phyloP scores from a whole-genome alignment of 108 stramenopile species.

The Aureococcus anophagefferens region DNA sequence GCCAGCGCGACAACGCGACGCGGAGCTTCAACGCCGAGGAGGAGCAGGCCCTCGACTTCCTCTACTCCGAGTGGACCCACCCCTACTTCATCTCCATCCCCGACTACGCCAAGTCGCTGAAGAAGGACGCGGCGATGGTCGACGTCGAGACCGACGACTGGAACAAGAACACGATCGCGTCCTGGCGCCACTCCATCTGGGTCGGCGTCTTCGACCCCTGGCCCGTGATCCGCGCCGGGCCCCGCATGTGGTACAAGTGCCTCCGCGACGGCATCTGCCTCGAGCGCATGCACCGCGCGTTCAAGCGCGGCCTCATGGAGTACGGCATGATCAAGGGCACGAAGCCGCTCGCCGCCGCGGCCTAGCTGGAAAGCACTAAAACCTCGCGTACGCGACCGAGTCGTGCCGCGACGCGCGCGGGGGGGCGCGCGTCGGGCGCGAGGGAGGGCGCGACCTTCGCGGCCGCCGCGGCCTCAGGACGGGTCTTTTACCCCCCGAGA shows the following conservation, averaged over 20 bases:
- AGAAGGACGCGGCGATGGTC: conserved; percentile 73
- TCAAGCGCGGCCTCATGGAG: conserved; percentile 85
- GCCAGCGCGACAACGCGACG: conserved; percentile 76
- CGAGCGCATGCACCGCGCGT: conserved; percentile 90
- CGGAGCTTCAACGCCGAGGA: conserved; percentile 71
- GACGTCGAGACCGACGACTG: conserved; percentile 73
- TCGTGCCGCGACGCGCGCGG: too few species aligned
- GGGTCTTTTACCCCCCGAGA: too few species aligned
- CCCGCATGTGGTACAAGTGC: conserved; percentile 68
- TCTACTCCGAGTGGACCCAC: conserved; percentile 95
- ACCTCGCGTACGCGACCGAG: too few species aligned
- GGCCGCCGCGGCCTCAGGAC: too few species aligned
- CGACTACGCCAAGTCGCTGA: conserved; percentile 71
- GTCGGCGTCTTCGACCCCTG: conserved; percentile 83
- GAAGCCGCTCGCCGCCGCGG: too few species aligned
- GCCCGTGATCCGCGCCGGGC: conserved; percentile 72
- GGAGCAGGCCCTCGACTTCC: conserved; percentile 75
- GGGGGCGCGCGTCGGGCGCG: too few species aligned
- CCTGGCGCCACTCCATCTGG: conserved; percentile 89
- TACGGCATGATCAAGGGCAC: conserved; percentile 74
- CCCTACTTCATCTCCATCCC: conserved; percentile 93
- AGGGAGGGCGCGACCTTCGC: too few species aligned
- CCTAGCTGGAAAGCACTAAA: too few species aligned
- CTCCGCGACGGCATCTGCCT: conserved; percentile 81
- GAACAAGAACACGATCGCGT: conserved; percentile 72